These are phyloP conservation scores for Xylogone sp. DNA, from an alignment of 2,329 filamentous ascomycete genomes.

Conservation along the genomic window DNA sequence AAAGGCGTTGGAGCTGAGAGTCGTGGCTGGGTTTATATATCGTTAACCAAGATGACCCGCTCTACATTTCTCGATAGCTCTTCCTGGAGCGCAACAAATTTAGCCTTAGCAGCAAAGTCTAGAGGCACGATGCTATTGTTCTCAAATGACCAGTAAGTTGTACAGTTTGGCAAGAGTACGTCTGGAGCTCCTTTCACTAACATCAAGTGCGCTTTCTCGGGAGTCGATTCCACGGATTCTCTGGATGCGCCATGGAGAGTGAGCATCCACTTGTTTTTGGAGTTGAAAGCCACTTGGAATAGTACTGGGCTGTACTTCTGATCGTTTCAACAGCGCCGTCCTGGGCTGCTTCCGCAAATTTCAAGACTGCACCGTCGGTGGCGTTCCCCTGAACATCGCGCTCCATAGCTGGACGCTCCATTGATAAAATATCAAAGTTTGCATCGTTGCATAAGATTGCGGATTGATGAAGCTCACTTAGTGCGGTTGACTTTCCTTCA, in stretches of 20 bases:
- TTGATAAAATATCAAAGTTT: constrained; percentile 34
- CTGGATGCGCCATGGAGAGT: constrained; percentile 21
- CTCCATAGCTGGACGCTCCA: constrained; percentile 30
- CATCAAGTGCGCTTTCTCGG: constrained; percentile 29
- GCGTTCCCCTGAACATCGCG: constrained; percentile 38
- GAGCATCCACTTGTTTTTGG: constrained; percentile 48
- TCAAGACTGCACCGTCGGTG: constrained; percentile 38
- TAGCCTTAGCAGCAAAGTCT: constrained; percentile 27
- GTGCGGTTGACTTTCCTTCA: not conserved
- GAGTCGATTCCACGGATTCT: constrained; percentile 1
- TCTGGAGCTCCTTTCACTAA: constrained; percentile 76
- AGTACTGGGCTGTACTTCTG: constrained; percentile 20
- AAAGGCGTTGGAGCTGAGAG: constrained; percentile 41
- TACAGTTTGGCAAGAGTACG: constrained; percentile 23
- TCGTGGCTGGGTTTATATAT: constrained; percentile 22
- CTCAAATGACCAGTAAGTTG: constrained; percentile 20
- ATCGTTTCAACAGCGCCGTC: constrained; percentile 13
- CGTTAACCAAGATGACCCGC: constrained; percentile 39
- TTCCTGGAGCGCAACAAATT: constrained; percentile 35
- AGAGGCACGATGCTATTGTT: constrained; percentile 30
- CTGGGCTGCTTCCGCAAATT: constrained; percentile 30
- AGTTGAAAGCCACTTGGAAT: constrained; percentile 45
- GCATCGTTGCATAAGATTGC: constrained; percentile 39
- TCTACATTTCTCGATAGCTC: constrained; percentile 38
- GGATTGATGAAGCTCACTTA: constrained; percentile 16